phyloP scores from a whole-genome alignment of 2,329 filamentous ascomycete genomes.

The Colletotrichum trifolii region DNA sequence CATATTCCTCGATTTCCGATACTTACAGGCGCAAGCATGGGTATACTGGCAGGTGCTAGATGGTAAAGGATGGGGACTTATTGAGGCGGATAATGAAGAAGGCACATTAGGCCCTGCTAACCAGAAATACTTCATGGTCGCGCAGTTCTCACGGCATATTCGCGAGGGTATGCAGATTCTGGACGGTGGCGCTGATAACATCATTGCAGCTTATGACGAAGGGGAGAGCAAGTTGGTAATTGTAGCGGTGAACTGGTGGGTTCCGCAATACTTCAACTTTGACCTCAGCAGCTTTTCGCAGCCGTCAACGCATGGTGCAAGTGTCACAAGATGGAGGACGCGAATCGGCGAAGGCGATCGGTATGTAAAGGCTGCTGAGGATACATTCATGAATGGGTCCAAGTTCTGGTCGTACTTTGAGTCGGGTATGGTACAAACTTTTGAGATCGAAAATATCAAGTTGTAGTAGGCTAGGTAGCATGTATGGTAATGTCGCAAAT shows the following conservation, averaged over 20 bases:
- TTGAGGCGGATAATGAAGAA: constrained; percentile 51
- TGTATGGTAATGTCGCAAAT: no score
- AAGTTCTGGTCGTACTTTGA: constrained; percentile 51
- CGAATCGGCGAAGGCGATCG: constrained; percentile 47
- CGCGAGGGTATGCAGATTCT: constrained; percentile 53
- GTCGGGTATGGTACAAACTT: constrained; percentile 50
- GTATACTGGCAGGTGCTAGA: constrained; percentile 58
- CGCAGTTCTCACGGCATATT: constrained; percentile 55
- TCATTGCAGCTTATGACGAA: constrained; percentile 52
- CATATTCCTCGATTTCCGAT: constrained; percentile 53
- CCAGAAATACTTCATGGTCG: constrained; percentile 55
- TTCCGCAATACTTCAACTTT: constrained; percentile 51
- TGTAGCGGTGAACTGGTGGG: constrained; percentile 52
- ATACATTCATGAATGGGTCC: constrained; percentile 47
- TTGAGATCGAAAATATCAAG: constrained; percentile 47
- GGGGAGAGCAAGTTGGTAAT: constrained; percentile 48
- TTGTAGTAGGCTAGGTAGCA: no score
- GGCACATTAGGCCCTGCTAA: constrained; percentile 43
- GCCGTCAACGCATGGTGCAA: constrained; percentile 44
- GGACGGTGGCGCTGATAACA: constrained; percentile 47
- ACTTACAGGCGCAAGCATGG: constrained; percentile 54
- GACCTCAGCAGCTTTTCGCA: constrained; percentile 49
- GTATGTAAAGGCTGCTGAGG: constrained; percentile 46
- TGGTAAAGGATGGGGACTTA: constrained; percentile 52
- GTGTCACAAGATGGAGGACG: constrained; percentile 51